These are phyloP conservation scores for Hypericum perforatum DNA, from an alignment of 345 rosid species.

Conservation along the genomic window DNA sequence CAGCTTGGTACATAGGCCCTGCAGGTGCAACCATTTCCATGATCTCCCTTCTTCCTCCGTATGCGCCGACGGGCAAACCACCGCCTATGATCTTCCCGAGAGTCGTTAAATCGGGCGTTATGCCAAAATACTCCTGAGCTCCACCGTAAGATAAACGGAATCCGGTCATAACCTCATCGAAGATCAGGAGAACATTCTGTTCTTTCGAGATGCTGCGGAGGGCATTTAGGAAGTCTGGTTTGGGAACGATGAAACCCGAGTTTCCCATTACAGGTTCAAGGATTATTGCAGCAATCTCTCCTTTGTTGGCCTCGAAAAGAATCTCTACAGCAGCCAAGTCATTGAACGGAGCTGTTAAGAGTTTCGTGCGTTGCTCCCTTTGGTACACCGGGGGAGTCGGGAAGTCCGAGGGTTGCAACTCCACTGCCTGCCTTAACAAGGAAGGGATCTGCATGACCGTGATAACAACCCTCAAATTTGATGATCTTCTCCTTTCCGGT, in stretches of 20 bases:
- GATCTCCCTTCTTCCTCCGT: constrained; percentile 89
- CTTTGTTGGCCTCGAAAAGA: constrained; percentile 51
- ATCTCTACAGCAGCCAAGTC: constrained; percentile 52
- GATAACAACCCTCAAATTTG: constrained; percentile 95
- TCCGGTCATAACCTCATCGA: constrained; percentile 94
- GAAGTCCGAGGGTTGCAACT: constrained; percentile 84
- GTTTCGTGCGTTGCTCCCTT: constrained; percentile 74
- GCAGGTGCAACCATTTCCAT: constrained; percentile 99
- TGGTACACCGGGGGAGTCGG: constrained; percentile 95
- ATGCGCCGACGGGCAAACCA: constrained; percentile 90
- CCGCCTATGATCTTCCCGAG: constrained; percentile 92
- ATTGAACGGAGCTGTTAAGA: constrained; percentile 68
- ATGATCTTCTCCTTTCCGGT: constrained; percentile 60
- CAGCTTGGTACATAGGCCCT: constrained; percentile 97
- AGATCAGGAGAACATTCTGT: constrained; percentile 57
- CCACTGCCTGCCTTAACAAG: constrained; percentile 98
- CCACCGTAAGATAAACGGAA: constrained; percentile 91
- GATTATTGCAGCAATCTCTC: constrained; percentile 64
- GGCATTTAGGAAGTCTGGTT: constrained; percentile 55
- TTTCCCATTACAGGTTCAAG: constrained; percentile 94
- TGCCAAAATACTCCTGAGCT: constrained; percentile 77
- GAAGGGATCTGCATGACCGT: constrained; percentile 91
- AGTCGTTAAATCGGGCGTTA: constrained; percentile 74
- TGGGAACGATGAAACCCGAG: constrained; percentile 74
- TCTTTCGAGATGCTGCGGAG: constrained; percentile 47